Conservation (phyloP, 805 yeast genomes). For the Candida palmyrensis region DNA sequence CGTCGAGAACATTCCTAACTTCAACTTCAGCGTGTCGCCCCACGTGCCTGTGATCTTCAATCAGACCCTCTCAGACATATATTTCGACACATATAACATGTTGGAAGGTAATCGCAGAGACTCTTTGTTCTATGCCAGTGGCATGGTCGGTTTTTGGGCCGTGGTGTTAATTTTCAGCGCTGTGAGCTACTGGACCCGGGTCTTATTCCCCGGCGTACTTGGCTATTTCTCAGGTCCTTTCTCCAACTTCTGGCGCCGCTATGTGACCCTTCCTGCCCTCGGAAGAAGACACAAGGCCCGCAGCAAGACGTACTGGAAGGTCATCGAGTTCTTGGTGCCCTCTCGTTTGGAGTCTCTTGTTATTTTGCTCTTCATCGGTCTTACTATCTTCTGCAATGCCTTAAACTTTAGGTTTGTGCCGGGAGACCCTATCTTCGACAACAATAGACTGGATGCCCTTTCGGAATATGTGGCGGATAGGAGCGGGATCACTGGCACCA, state of each 20-base stretch:
- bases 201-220: constrained; percentile 18
- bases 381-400: constrained; percentile 26
- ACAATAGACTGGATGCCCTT: constrained; percentile 28
- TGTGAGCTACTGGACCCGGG: constrained; percentile 25
- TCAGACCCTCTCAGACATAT: constrained; percentile 12
- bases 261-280: constrained; percentile 36
- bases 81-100: constrained; percentile 26
- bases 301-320: constrained; percentile 14
- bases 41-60: constrained; percentile 23
- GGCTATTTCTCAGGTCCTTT: constrained; percentile 22
- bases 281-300: constrained; percentile 21
- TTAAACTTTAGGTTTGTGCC: constrained; percentile 22
- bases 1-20: constrained; percentile 7
- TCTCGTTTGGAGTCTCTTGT: constrained; percentile 34
- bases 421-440: constrained; percentile 20
- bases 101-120: constrained; percentile 38
- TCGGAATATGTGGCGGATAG: too few species aligned
- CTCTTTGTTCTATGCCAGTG: constrained; percentile 40
- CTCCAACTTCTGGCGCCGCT: constrained; percentile 25
- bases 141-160: constrained; percentile 27
- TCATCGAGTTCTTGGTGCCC: constrained; percentile 33
- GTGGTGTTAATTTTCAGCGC: constrained; percentile 19
- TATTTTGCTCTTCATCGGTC: constrained; percentile 22
- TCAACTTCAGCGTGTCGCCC: constrained; percentile 7
- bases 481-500: too few species aligned